phyloP scores from a whole-genome alignment of 2,329 filamentous ascomycete genomes.

The Penicillium sp. region DNA sequence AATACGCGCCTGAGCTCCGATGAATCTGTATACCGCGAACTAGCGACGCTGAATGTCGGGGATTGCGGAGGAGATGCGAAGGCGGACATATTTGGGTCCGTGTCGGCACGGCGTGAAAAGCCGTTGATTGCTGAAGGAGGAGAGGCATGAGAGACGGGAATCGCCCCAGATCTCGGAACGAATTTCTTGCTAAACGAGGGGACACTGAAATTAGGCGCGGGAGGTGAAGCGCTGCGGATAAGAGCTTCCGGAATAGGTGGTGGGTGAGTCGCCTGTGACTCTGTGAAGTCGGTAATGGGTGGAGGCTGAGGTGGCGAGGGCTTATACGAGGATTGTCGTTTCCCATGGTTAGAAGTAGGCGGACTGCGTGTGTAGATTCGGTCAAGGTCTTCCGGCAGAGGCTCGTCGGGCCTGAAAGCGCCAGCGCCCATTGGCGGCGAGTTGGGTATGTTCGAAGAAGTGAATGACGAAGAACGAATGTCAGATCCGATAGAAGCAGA shows the following conservation, averaged over 20 bases:
- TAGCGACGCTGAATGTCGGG: conserved; percentile 26
- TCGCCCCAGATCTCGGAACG: conserved; percentile 18
- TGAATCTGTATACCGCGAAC: conserved; percentile 19
- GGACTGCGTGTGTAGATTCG: conserved; percentile 15
- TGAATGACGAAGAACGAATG: conserved; percentile 16
- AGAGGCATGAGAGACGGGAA: conserved; percentile 11
- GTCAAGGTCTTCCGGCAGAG: conserved; percentile 11
- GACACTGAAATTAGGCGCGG: conserved; percentile 42
- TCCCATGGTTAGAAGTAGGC: conserved; percentile 21
- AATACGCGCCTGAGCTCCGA: conserved; percentile 24
- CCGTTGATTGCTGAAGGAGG: conserved; percentile 14
- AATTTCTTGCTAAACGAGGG: conserved; percentile 41
- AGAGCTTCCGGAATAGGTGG: conserved; percentile 26
- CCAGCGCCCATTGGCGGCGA: conserved; percentile 14
- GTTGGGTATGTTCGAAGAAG: conserved; percentile 13
- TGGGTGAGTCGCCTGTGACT: conserved; percentile 19
- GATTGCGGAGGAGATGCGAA: conserved; percentile 34
- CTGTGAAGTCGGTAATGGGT: conserved; percentile 13
- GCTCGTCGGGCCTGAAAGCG: conserved; percentile 12
- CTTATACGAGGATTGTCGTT: conserved; percentile 27
- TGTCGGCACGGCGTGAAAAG: conserved; percentile 12
- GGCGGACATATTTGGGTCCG: conserved; percentile 17
- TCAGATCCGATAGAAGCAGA: conserved; percentile 6
- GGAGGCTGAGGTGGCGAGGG: conserved; percentile 4
- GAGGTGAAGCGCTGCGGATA: conserved; percentile 30